Conservation (phyloP, 345 rosid genomes). For the Boechera stricta region DNA sequence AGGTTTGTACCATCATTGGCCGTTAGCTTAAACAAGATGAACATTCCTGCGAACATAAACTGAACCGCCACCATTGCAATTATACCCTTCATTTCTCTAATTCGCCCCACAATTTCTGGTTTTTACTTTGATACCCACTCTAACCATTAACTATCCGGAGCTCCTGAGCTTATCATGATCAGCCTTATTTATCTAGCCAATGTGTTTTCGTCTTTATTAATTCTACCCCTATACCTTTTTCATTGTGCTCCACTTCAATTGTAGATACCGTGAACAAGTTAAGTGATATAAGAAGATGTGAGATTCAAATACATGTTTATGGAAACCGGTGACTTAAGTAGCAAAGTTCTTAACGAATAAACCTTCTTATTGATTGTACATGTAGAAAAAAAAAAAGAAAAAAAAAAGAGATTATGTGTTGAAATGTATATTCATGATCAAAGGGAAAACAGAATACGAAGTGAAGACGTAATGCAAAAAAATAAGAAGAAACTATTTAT, state of each 20-base stretch:
- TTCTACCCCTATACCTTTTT: slow-evolving; percentile 17
- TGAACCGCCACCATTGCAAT: slow-evolving; percentile 49
- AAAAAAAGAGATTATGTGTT: background rate
- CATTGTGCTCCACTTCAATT: slow-evolving; percentile 37
- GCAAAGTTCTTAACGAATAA: background rate
- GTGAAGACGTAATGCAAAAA: slow-evolving; percentile 21
- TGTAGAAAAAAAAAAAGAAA: background rate
- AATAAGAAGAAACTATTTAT: background rate
- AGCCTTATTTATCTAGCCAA: slow-evolving; percentile 33
- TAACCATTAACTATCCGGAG: background rate
- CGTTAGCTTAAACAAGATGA: slow-evolving; percentile 49
- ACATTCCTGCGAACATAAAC: slow-evolving; percentile 43
- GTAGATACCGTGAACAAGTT: slow-evolving; percentile 1
- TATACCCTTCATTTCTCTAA: slow-evolving; percentile 36
- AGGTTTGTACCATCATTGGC: slow-evolving; percentile 42
- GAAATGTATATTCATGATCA: background rate
- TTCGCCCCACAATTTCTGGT: background rate
- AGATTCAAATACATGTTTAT: slow-evolving; percentile 15
- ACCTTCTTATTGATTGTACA: background rate
- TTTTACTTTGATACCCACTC: slow-evolving; percentile 3
- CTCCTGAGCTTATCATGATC: background rate
- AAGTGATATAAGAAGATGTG: slow-evolving; percentile 24
- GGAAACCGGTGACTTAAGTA: slow-evolving; percentile 22
- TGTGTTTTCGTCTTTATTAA: slow-evolving; percentile 3
- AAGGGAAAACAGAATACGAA: slow-evolving; percentile 5